phyloP scores from a whole-genome alignment of 108 stramenopile species.

The Aurantiochytrium sp. region DNA sequence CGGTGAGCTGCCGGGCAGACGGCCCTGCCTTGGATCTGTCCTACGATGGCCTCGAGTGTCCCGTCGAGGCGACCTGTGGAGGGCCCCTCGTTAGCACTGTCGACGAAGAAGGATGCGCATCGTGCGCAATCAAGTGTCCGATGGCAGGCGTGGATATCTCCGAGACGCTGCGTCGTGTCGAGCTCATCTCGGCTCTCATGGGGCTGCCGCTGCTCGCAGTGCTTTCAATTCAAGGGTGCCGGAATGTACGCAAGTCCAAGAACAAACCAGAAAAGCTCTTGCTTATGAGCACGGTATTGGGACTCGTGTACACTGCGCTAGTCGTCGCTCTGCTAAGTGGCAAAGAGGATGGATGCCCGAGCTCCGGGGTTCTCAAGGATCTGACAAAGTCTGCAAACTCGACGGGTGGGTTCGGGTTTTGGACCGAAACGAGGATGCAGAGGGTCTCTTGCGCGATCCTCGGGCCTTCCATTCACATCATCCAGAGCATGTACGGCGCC shows the following conservation, averaged over 20 bases:
- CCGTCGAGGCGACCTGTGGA: neutral
- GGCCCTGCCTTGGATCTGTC: too few relatives aligned
- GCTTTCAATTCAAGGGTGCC: neutral
- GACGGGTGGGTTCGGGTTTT: neutral
- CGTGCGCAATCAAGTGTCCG: neutral
- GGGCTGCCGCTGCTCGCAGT: neutral
- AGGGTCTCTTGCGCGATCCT: neutral
- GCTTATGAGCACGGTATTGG: neutral
- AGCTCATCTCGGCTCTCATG: neutral
- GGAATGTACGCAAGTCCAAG: neutral
- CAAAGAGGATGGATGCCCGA: neutral
- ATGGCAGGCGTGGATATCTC: neutral
- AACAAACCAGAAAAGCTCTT: neutral
- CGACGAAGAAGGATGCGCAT: neutral
- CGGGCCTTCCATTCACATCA: neutral
- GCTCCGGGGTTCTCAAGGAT: neutral
- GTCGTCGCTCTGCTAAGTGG: neutral
- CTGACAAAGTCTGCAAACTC: neutral
- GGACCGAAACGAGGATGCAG: neutral
- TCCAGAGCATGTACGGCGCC: neutral
- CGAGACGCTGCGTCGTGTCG: neutral
- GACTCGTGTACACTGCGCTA: neutral
- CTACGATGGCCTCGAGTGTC: too few relatives aligned
- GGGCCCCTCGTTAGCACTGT: neutral
- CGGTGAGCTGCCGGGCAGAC: too few relatives aligned